phyloP scores from a whole-genome alignment of 2,329 filamentous ascomycete species.

The Fusarium sublunatum region DNA sequence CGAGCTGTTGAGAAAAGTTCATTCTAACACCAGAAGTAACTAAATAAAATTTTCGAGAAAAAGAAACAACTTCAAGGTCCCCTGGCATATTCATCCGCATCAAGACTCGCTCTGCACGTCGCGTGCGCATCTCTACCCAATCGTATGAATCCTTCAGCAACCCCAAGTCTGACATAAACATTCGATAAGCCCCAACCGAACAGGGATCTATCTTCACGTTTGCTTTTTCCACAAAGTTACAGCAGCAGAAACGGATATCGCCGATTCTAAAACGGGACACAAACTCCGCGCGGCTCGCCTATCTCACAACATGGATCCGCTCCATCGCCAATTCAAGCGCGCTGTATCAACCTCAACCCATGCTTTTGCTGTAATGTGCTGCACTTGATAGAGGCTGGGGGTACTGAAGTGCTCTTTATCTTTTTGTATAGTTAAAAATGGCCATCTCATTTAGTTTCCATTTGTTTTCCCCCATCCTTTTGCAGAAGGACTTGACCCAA shows the following conservation, averaged over 20 bases:
- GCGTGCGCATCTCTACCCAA: slow-evolving; percentile 30
- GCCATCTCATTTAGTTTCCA: no score
- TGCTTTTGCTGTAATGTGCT: no score
- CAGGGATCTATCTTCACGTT: slow-evolving; percentile 21
- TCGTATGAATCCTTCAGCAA: slow-evolving; percentile 13
- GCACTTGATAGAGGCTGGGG: no score
- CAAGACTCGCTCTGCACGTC: slow-evolving; percentile 27
- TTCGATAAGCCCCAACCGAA: slow-evolving; percentile 29
- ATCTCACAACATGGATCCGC: slow-evolving; percentile 24
- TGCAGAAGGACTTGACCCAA: no score
- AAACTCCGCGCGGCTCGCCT: slow-evolving; percentile 29
- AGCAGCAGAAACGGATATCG: background rate
- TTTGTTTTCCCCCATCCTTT: no score
- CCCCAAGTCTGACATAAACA: slow-evolving; percentile 32
- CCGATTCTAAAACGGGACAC: background rate
- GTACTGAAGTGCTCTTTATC: no score
- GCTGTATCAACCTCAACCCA: no score
- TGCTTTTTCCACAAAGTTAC: no score
- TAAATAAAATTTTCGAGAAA: slow-evolving; percentile 8
- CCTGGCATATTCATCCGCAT: slow-evolving; percentile 7
- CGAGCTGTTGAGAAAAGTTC: background rate
- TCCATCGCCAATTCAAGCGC: slow-evolving; percentile 14
- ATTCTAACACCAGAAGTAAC: background rate
- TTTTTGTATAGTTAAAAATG: no score
- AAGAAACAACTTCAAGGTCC: slow-evolving; percentile 7